Base-by-base conservation (phyloP, 352 stramenopile species). In the Pythium pectinolyticum region DNA sequence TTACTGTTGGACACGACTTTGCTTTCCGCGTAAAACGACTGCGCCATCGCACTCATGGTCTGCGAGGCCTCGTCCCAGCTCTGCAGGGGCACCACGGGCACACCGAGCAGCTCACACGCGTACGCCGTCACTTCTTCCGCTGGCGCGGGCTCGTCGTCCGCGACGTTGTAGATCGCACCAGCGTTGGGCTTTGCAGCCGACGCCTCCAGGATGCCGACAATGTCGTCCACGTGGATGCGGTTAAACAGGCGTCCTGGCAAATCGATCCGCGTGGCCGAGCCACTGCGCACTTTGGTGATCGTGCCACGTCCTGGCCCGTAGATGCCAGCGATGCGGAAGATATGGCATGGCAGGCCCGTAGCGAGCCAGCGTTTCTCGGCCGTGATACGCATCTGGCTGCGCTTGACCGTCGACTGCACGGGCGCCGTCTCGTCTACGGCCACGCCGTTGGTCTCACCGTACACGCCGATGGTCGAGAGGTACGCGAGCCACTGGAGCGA, bases 381-480 rank as follows among this genome's bases (percentile, higher is more conserved):
- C 24, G 63, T 66, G 50, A 95, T 91, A 24, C 92, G 80, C 60
- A 89, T 75, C 62, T 91, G 82, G 15, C 80, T 94, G 28, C 90
- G 73, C 27, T 61, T 66, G 15, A 92, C 79, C 0, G 60, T 61
- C 7, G 89, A 93, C n/a, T 73, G 57, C 24, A 94, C 77, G 1
- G 86, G 79, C n/a, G 84, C 80, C 5, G 67, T 77, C 70, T 98
- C 92, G 17, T 96, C 82, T 39, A 97, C 89, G 37, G 74, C 86
- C 3, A 80, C 68, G 31, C 90, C 92, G 46, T 93, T 57, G 15
- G 84, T 94, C 69, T 98, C 87, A 15, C 92, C 92, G 63, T 98
- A 98, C n/a, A 98, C 92, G n/a, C 88, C 86, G 54, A 96, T 97
- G 25, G 90, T 97, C 31, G 92, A 98, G 43, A 97, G 69, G 67